phyloP scores from a whole-genome alignment of 345 rosid genomes.

The Lenwebbia sp. region DNA sequence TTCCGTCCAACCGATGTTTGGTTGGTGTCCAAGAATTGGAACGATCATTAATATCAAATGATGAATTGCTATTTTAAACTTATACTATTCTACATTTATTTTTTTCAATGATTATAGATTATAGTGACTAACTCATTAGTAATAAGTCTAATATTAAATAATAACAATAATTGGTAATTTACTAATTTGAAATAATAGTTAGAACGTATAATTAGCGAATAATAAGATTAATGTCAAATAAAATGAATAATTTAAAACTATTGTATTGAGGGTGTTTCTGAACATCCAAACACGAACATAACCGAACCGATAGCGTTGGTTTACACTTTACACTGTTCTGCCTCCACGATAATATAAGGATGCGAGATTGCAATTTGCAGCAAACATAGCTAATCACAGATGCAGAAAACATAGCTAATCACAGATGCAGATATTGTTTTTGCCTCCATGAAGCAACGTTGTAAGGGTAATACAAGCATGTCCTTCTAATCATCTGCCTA shows the following conservation, averaged over 20 bases:
- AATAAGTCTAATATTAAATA: not conserved
- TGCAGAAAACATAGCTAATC: not conserved
- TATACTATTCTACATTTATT: not conserved
- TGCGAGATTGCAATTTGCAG: not conserved
- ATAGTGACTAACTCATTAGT: not conserved
- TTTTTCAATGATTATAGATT: not conserved
- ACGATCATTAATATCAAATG: not conserved
- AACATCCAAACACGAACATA: not conserved
- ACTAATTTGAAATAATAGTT: not conserved
- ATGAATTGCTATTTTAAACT: not conserved
- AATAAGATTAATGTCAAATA: not conserved
- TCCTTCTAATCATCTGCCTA: not conserved
- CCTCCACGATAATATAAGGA: not conserved
- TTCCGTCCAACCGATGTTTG: not conserved
- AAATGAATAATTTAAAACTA: not conserved
- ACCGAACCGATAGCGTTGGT: not conserved
- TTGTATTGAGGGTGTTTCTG: not conserved
- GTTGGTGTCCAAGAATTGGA: not conserved
- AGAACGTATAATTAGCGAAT: not conserved
- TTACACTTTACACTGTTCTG: not conserved
- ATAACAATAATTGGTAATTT: not conserved
- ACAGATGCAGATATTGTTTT: not conserved
- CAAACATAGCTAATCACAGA: not conserved
- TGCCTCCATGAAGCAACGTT: not conserved
- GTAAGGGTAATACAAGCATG: not conserved